phyloP scores from a whole-genome alignment of 2,329 filamentous ascomycete species.

The Aspergillus hiratsukae region DNA sequence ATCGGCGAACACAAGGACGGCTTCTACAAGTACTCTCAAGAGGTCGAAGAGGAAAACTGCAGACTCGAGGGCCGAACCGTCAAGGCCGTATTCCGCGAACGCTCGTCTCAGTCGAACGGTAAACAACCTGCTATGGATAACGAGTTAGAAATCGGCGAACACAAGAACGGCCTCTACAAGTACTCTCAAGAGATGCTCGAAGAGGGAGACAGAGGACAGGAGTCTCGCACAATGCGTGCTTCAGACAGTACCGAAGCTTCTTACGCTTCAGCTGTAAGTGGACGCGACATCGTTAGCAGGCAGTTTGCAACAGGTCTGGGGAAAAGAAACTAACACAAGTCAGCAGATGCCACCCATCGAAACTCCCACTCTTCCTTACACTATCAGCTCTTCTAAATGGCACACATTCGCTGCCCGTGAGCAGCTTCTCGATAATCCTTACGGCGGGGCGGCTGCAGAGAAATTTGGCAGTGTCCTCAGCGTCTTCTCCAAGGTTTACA shows the following conservation, averaged over 20 bases:
- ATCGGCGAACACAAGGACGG: conserved; percentile 16
- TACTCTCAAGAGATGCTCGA: conserved; percentile 12
- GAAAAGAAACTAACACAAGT: neutral
- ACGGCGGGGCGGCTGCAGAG: conserved; percentile 15
- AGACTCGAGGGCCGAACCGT: too few relatives aligned
- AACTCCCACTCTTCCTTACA: conserved; percentile 25
- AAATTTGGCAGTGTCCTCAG: conserved; percentile 25
- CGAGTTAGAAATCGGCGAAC: conserved; percentile 9
- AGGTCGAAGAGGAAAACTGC: neutral
- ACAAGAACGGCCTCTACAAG: conserved; percentile 18
- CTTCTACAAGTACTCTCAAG: conserved; percentile 22
- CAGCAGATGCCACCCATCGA: conserved; percentile 16
- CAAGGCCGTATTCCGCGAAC: conserved; percentile 10
- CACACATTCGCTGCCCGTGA: conserved; percentile 11
- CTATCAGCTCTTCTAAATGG: conserved; percentile 30
- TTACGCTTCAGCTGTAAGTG: conserved; percentile 19
- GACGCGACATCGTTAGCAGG: neutral
- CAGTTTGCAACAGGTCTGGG: neutral
- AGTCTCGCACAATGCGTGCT: conserved; percentile 4
- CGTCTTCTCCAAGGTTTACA: conserved; percentile 32
- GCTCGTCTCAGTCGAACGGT: conserved; percentile 3
- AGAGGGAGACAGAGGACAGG: conserved; percentile 2
- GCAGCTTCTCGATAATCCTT: conserved; percentile 14
- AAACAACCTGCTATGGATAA: conserved; percentile 2
- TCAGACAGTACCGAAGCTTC: conserved; percentile 16